Base-by-base conservation (phyloP, 768 basidiomycete genomes). In the Auricularia heimuer region DNA sequence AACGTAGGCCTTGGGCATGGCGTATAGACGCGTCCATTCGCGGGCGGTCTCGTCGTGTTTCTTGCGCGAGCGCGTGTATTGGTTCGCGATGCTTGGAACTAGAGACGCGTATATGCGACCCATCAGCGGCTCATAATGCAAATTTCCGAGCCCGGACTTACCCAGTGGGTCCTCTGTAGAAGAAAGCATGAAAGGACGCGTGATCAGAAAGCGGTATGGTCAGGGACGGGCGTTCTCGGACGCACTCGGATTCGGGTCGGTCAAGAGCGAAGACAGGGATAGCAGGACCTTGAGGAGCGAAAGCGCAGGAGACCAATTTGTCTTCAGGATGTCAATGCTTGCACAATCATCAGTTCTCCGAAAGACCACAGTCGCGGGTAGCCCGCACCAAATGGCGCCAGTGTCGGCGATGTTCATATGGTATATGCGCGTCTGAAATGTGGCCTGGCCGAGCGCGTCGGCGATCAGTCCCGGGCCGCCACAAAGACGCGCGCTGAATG, bases 251-350 rank as follows among this genome's bases (percentile, higher is more conserved):
- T 98, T 98, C 0, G 94, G 94, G 69, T 97, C 94, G 11, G 93
- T 94, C 62, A 98, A 80, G 11, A 98, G 83, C 0, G 93, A 95
- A 0, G 93, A 95, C 3, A 98, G 82, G 34, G 93, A 95, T 21
- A 98, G 84, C 75, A 98, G 87, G 71, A 96, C 90, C 79, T 98
- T 97, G 81, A 91, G 94, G 61, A 98, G 79, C 2, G 93, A 95
- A 24, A 98, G 76, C 2, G 94, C 94, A 6, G 94, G 94, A 1
- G 92, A 94, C 94, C 94, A 98, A 70, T 92, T 90, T 71, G 86
- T 83, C 77, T 98, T 97, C 65, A 98, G 82, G 62, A 96, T 92
- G 76, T 97, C 90, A 69, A 94, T 90, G 71, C 90, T 93, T 63
- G 92, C 87, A 68, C 80, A 82, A 18, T 54, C 10, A 1, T 51